A percentile compares a stretch with the other conserved stretches of the same genome.
Conservation (phyloP, 768 basidiomycete species). For the Russula sp. region DNA sequence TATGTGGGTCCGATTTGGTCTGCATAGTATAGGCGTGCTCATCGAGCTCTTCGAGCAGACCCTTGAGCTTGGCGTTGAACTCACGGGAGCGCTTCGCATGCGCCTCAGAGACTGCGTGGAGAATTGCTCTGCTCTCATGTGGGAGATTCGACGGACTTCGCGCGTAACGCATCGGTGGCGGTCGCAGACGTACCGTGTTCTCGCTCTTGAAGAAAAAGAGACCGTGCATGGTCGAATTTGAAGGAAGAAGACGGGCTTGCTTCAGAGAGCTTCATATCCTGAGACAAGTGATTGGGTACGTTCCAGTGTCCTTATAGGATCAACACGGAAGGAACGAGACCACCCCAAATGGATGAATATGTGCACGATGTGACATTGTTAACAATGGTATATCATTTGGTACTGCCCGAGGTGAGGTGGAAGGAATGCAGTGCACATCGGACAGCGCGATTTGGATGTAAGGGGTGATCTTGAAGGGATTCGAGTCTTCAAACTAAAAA, state of each 20-base stretch:
- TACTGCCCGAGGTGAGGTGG: too few species aligned
- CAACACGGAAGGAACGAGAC: too few species aligned
- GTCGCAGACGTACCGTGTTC: constrained; percentile 68
- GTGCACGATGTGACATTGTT: too few species aligned
- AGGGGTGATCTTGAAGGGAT: too few species aligned
- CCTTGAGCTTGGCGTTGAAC: constrained; percentile 56
- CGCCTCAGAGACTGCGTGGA: constrained; percentile 69
- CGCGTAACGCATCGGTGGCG: constrained; percentile 71
- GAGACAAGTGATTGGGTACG: too few species aligned
- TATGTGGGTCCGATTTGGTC: constrained; percentile 71
- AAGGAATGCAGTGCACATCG: too few species aligned
- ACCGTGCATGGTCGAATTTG: not conserved
- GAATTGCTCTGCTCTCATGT: constrained; percentile 81
- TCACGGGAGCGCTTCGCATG: constrained; percentile 61
- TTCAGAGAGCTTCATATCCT: constrained; percentile 29
- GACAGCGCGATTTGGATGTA: too few species aligned
- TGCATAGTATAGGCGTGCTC: constrained; percentile 59
- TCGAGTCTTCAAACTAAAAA: too few species aligned
- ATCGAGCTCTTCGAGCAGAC: constrained; percentile 56
- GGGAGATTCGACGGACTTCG: constrained; percentile 76
- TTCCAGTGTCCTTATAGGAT: too few species aligned
- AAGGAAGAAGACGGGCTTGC: constrained; percentile 29
- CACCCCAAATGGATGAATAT: too few species aligned
- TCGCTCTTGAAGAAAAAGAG: constrained; percentile 52
- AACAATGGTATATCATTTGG: too few species aligned